These are phyloP conservation scores for Rubia tinctorum DNA, from an alignment of 305 asterid species.

Conservation along the genomic window DNA sequence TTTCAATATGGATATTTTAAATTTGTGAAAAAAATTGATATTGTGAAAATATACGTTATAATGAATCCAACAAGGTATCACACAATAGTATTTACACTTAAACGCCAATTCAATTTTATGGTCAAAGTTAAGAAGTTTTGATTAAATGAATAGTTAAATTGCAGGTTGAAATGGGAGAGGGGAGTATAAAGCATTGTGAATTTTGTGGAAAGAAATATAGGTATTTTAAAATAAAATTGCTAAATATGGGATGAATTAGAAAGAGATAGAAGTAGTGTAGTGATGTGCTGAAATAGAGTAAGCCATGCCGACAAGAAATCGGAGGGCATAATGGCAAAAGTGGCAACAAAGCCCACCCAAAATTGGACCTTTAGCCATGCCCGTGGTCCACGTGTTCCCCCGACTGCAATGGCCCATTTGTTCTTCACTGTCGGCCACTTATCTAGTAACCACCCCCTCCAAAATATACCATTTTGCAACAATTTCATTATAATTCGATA, in stretches of 20 bases:
- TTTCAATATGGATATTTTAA: no score
- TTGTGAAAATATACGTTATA: no score
- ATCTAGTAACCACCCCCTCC: not conserved
- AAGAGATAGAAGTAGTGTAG: not conserved
- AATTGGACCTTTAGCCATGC: slow-evolving; percentile 47
- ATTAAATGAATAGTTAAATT: no score
- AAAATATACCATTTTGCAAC: not conserved
- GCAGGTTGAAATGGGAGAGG: no score
- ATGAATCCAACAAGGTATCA: no score
- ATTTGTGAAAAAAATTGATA: no score
- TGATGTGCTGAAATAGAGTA: slow-evolving; percentile 10
- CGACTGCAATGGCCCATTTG: slow-evolving; percentile 50
- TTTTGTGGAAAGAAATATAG: not conserved
- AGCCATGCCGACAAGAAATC: slow-evolving; percentile 28
- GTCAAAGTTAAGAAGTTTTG: no score
- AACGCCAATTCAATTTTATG: no score
- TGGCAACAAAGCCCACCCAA: slow-evolving; percentile 42
- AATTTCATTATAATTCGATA: not conserved
- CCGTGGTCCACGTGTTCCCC: slow-evolving; percentile 54
- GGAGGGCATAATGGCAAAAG: slow-evolving; percentile 25
- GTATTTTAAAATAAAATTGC: not conserved
- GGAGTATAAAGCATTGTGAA: not conserved
- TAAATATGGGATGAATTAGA: not conserved
- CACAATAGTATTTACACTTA: no score
- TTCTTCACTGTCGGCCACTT: slow-evolving; percentile 45